Percentiles rank a stretch among this genome's conserved stretches.
Evolutionary conservation across 495 filamentous ascomycete species (phyloP).

Genomic region (Hypoxylon crocopeplum): DNA sequence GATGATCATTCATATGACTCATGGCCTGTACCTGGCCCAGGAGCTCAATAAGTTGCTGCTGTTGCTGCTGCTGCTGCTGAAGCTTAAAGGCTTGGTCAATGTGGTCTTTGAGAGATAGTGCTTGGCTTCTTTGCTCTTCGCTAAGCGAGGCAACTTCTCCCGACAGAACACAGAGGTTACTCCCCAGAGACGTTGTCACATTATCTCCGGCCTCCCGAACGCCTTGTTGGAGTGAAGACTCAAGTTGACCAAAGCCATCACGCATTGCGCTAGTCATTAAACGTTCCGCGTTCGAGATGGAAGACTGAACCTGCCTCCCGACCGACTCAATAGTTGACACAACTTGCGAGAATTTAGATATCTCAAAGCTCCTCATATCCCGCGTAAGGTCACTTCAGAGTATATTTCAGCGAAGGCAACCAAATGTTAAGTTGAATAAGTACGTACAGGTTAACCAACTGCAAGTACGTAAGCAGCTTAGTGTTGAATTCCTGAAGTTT

Average conservation of each 20-base stretch:
- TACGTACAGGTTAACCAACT: slow-evolving; percentile 10
- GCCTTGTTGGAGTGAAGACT: background rate
- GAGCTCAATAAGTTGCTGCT: too few species aligned
- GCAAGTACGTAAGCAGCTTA: background rate
- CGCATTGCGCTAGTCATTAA: background rate
- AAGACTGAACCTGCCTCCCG: background rate
- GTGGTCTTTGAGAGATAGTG: background rate
- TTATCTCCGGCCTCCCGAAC: background rate
- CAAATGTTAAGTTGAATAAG: background rate
- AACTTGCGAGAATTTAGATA: slow-evolving; percentile 1
- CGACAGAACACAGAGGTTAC: too few species aligned
- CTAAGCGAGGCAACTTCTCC: too few species aligned
- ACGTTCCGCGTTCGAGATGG: background rate
- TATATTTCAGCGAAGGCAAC: background rate
- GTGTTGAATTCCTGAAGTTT: slow-evolving; percentile 5
- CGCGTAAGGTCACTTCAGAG: slow-evolving; percentile 9
- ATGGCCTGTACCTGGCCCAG: too few species aligned
- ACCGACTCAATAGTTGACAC: background rate
- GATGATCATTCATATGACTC: too few species aligned
- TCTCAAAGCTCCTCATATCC: background rate
- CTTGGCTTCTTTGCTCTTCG: background rate
- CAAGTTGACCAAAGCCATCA: background rate
- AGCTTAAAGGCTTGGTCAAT: too few species aligned
- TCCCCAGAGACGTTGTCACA: too few species aligned
- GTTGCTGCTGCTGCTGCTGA: too few species aligned